Conservation (phyloP, 2,329 filamentous ascomycete species). For the Tolypocladium album region DNA sequence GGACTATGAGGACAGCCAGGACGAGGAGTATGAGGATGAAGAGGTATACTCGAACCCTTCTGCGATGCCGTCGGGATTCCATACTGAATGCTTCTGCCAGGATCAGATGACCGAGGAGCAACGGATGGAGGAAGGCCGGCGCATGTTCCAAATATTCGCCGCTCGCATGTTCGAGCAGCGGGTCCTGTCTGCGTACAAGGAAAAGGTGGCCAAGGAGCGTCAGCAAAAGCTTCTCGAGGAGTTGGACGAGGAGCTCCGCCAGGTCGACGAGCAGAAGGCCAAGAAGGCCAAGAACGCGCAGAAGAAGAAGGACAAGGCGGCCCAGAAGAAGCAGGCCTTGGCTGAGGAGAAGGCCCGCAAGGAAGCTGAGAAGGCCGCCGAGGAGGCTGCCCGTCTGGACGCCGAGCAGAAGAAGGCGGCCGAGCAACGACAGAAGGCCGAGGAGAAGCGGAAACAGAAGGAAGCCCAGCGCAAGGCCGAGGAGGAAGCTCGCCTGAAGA, state of each 20-base stretch:
- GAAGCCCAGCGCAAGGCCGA: conserved; percentile 84
- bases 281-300: conserved; percentile 92
- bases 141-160: conserved; percentile 99
- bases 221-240: conserved; percentile 87
- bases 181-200: conserved; percentile 91
- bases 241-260: conserved; percentile 71
- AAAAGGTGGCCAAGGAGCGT: conserved; percentile 89
- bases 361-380: conserved; percentile 81
- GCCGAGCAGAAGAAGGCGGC: conserved; percentile 70
- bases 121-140: conserved; percentile 94
- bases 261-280: conserved; percentile 69
- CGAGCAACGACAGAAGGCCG: conserved; percentile 70
- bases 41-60: conserved; percentile 49
- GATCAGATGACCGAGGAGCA: conserved; percentile 96
- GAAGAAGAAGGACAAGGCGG: conserved; percentile 90
- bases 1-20: conserved; percentile 51
- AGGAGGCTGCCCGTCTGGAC: conserved; percentile 66
- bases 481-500: conserved; percentile 76
- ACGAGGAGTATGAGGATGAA: conserved; percentile 67
- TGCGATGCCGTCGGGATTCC: conserved; percentile 26
- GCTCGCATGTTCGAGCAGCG: conserved; percentile 98
- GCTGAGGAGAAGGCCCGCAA: conserved; percentile 85
- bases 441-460: conserved; percentile 85
- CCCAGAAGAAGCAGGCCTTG: conserved; percentile 74
- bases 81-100: conserved; percentile 46